These are phyloP conservation scores for Chrysoporthe cubensis DNA, from an alignment of 2,329 filamentous ascomycete species.

Conservation along the genomic window DNA sequence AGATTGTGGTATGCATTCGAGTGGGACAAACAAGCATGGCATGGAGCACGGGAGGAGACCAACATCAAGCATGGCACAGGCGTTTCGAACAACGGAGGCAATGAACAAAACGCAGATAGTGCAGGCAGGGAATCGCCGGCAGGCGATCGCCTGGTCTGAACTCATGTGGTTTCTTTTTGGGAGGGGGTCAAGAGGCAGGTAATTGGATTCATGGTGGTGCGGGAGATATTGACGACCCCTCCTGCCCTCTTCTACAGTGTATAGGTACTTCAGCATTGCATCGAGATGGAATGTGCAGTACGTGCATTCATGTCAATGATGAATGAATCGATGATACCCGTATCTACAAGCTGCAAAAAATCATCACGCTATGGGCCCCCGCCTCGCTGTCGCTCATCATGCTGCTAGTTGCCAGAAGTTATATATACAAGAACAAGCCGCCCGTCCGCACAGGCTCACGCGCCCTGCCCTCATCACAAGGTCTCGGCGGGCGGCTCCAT, in stretches of 20 bases:
- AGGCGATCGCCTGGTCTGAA: background rate
- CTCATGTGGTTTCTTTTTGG: conserved; percentile 2
- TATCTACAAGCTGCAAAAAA: background rate
- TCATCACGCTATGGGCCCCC: background rate
- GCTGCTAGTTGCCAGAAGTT: background rate
- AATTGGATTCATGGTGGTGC: conserved; percentile 9
- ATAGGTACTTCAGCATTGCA: conserved; percentile 38
- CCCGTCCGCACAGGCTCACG: background rate
- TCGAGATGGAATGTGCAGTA: conserved; percentile 27
- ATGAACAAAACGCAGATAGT: background rate
- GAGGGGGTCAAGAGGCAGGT: background rate
- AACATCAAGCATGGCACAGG: conserved; percentile 22
- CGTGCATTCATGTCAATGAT: background rate
- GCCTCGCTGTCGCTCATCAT: background rate
- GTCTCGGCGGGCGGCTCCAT: conserved; percentile 21
- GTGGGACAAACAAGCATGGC: conserved; percentile 20
- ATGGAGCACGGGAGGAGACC: conserved; percentile 23
- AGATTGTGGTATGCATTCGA: background rate
- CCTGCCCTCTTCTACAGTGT: conserved; percentile 30
- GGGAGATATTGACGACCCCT: background rate
- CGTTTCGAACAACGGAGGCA: background rate
- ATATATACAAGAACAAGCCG: background rate
- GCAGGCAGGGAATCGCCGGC: background rate
- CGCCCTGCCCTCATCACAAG: background rate
- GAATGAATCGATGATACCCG: background rate